Percentiles rank a stretch among this genome's conserved stretches.
phyloP scores from a whole-genome alignment of 129 eudicot genomes.

The Artemisia annua region DNA sequence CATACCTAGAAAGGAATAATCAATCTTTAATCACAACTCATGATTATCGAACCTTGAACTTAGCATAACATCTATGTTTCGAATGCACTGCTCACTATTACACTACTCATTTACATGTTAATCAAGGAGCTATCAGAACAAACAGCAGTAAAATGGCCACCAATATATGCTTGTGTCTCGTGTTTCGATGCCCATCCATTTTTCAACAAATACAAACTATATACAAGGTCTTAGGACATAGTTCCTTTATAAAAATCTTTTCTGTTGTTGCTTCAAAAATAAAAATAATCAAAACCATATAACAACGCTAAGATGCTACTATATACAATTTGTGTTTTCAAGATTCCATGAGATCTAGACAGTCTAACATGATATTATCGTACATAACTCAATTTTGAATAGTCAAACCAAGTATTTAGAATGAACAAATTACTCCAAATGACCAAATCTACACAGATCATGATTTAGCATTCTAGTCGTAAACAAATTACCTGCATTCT shows the following conservation, averaged over 20 bases:
- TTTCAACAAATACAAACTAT: not conserved
- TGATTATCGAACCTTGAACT: not conserved
- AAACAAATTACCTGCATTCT: conserved; percentile 80
- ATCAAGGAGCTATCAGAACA: not conserved
- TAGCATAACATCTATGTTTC: not conserved
- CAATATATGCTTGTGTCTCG: not conserved
- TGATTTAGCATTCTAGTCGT: not conserved
- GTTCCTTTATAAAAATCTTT: not conserved
- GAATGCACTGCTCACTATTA: not conserved
- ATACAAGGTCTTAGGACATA: not conserved
- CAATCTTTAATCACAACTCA: conserved; percentile 10
- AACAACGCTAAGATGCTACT: not conserved
- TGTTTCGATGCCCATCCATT: not conserved
- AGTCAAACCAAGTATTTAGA: not conserved
- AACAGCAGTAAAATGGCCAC: not conserved
- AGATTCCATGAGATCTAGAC: not conserved
- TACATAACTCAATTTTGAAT: conserved; percentile 1
- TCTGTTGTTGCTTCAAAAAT: not conserved
- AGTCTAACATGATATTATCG: not conserved
- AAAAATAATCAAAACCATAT: not conserved
- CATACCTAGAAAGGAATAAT: conserved; percentile 57
- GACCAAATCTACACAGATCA: conserved; percentile 7
- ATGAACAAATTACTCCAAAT: not conserved
- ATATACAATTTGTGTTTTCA: not conserved
- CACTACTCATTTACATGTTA: not conserved